Evolutionary conservation across 2,329 filamentous ascomycete genomes (phyloP).

Genomic region (Pezicula neosporulosa): DNA sequence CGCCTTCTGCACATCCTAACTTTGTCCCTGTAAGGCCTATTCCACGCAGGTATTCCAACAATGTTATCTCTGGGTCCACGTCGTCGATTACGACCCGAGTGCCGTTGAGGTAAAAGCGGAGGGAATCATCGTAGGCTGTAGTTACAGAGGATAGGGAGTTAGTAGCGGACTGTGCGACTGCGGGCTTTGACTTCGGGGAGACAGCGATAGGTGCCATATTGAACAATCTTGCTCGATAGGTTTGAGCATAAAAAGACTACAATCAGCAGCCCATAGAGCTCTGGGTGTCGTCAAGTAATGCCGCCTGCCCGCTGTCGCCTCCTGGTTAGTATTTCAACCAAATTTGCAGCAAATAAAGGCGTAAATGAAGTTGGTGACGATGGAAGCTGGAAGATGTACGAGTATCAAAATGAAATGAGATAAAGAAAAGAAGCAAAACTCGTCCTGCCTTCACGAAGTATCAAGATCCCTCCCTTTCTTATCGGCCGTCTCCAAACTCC

Average conservation of each 20-base stretch:
- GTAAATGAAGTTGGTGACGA: too few relatives aligned
- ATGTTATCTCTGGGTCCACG: constrained; percentile 85
- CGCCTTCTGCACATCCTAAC: constrained; percentile 92
- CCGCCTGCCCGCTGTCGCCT: too few relatives aligned
- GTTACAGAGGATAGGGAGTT: constrained; percentile 60
- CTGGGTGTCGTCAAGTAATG: not conserved
- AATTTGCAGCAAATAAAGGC: too few relatives aligned
- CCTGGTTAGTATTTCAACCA: too few relatives aligned
- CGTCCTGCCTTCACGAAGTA: not conserved
- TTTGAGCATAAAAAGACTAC: not conserved
- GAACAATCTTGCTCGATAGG: not conserved
- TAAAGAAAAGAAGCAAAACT: not conserved
- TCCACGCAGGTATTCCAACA: constrained; percentile 89
- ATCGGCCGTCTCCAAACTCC: not conserved
- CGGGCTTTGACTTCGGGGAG: constrained; percentile 37
- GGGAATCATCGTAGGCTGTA: constrained; percentile 76
- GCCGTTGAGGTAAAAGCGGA: constrained; percentile 93
- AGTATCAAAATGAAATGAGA: too few relatives aligned
- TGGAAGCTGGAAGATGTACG: too few relatives aligned
- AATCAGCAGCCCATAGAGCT: not conserved
- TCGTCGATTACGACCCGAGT: constrained; percentile 83
- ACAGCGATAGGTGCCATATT: constrained; percentile 55
- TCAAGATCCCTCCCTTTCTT: not conserved
- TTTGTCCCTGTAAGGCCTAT: constrained; percentile 95
- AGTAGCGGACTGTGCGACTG: constrained; percentile 16